Base-by-base conservation (phyloP, 2,329 filamentous ascomycete species). In the Neonectria coccinea region DNA sequence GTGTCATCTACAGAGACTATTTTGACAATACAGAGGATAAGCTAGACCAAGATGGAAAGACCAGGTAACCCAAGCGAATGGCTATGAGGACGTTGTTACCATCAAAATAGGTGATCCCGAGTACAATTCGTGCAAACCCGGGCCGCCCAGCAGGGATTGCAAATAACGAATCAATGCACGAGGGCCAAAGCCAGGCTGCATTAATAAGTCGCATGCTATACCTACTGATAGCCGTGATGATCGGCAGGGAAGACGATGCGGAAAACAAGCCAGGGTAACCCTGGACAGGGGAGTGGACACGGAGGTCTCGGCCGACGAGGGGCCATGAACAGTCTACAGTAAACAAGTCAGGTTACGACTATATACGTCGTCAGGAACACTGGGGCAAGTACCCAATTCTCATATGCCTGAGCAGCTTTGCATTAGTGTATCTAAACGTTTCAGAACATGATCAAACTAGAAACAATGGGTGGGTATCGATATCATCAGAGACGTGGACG, bases 381-480 rank as follows among this genome's bases (percentile, higher is more conserved):
- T 25, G 25, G 25, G 25, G 25, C 25, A 6, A 25, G 25, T 25
- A 25, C 5, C 25, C 25, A 25, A 25, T 33, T 36, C 18, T 52
- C 39, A 52, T 33, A 55, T 42, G 56, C 56, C 55, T 59, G 56
- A 48, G 61, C 56, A 64, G 61, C 56, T 41, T 64, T 54, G 44
- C 42, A 59, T 51, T 58, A 59, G 59, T 51, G 53, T 51, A 54
- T 64, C 55, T 59, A 64, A 47, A 62, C 50, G 47, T 41, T 47
- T 51, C 59, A 31, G 39, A 64, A 53, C 56, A 64, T 44, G 36
- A 64, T 64, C 62, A 64, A 56, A 64, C 62, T 61, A 65, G 62
- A 67, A 72, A 67, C 62, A 70, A 70, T 71, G 67, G 67, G 70
- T 73, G 71, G 71, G 71, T 73, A 73, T 73, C 71, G 71, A 73